Evolutionary conservation across 2,329 filamentous ascomycete genomes (phyloP), one percentile per base, ranked within the genome.

Genomic region (Sporothrix curviconia): DNA sequence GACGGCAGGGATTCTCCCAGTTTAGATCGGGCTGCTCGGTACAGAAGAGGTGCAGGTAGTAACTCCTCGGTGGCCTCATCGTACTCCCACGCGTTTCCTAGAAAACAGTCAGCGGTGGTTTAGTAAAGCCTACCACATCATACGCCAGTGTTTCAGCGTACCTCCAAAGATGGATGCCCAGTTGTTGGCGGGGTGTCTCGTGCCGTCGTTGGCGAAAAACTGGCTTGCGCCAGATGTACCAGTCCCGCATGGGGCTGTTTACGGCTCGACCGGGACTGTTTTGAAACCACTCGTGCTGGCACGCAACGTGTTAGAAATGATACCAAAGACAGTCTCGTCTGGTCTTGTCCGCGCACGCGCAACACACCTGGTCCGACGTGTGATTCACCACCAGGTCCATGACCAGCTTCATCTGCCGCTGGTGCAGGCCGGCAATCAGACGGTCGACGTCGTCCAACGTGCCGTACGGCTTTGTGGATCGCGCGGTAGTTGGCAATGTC

Each of bases 161-260:
- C 34, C 34, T 37, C 34, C 34, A 15, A 37, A 37, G 34, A 37
- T 37, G 34, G 34, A 37, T 17, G 40, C 22, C 40, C 40, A 91
- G 69, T 92, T 92, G 64, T 88, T 91, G 0, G 88, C 87, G 0
- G 87, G 84, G 51, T 84, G 77, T 1, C 84, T 78, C 34, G 77
- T 78, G 3, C 86, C 86, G 22, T 83, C 71, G n/a, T n/a, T 71
- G 67, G 11, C 76, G 75, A 17, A 43, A 43, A 7, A 22, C 3
- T 2, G 40, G 40, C 22, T 43, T 43, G 22, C 79, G 66, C 90
- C 85, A 37, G 34, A 37, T 37, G 34, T 37, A 37, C 34, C 34
- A 37, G n/a, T 37, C 34, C 11, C 34, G 7, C 34, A 8, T 8
- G 34, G 7, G 34, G 34, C 11, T 37, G 34, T 37, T 15, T n/a